phyloP scores from a whole-genome alignment of 495 filamentous ascomycete genomes.

The Cryomyces antarcticus region DNA sequence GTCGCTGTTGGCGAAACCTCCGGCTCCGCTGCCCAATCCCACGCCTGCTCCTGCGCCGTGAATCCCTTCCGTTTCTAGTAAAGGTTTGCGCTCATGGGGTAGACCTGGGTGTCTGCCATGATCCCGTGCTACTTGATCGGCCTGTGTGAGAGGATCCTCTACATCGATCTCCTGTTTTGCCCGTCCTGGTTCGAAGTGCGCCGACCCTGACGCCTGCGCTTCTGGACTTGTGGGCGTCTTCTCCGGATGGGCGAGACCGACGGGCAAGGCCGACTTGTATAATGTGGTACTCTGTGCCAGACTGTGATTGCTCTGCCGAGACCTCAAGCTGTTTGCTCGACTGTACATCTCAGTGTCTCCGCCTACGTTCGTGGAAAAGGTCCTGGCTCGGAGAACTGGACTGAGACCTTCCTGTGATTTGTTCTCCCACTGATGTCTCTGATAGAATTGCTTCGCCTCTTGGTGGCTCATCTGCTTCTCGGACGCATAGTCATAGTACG shows the following conservation, averaged over 20 bases:
- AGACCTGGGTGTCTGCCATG: constrained; percentile 24
- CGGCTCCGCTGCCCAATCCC: constrained; percentile 24
- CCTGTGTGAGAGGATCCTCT: constrained; percentile 18
- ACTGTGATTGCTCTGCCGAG: constrained; percentile 16
- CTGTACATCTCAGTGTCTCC: constrained; percentile 5
- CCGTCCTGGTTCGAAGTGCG: constrained; percentile 6
- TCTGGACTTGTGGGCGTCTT: constrained; percentile 6
- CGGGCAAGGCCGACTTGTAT: constrained; percentile 8
- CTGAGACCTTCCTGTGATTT: constrained; percentile 28
- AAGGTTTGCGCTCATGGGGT: constrained; percentile 27
- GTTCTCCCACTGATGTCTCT: constrained; percentile 53
- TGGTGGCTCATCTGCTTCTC: constrained; percentile 81
- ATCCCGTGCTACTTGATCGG: constrained; percentile 25
- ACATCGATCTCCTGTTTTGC: constrained; percentile 3
- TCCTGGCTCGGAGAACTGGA: constrained; percentile 25
- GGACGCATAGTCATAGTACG: constrained; percentile 67
- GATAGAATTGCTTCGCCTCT: constrained; percentile 89
- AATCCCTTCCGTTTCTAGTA: constrained; percentile 26
- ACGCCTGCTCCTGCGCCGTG: constrained; percentile 31
- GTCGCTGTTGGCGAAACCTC: constrained; percentile 33
- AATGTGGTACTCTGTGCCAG: background rate
- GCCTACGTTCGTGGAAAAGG: constrained; percentile 7
- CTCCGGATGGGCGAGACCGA: constrained; percentile 11
- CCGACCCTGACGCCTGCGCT: constrained; percentile 11
- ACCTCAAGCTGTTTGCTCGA: constrained; percentile 14